phyloP scores from a whole-genome alignment of 371 early-diverging fungal species.

The Chytridium lagenaria region DNA sequence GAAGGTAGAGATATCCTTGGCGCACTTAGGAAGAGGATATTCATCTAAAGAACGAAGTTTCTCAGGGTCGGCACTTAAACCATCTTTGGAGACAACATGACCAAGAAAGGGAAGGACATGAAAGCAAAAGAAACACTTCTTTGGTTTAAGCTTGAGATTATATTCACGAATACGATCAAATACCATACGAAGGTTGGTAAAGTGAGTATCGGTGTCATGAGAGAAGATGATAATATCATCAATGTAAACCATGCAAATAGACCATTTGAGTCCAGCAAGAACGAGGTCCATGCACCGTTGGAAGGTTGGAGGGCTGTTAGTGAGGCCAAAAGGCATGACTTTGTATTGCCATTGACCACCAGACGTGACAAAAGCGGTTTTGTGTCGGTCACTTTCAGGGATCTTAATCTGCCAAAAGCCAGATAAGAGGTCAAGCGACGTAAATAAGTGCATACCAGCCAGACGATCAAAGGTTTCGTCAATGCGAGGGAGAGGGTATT shows the following conservation, averaged over 20 bases:
- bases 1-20: conserved; percentile 54
- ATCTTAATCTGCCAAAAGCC: conserved; percentile 33
- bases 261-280: conserved; percentile 39
- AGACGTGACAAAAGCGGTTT: conserved; percentile 44
- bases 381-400: conserved; percentile 20
- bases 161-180: conserved; percentile 43
- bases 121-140: conserved; percentile 44
- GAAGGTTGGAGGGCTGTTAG: conserved; percentile 56
- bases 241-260: conserved; percentile 44
- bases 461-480: conserved; percentile 21
- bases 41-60: conserved; percentile 51
- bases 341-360: conserved; percentile 54
- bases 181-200: conserved; percentile 39
- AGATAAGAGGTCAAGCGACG: conserved; percentile 17
- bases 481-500: conserved; percentile 22
- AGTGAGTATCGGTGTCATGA: conserved; percentile 43
- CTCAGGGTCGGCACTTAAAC: conserved; percentile 46
- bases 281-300: conserved; percentile 54
- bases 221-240: conserved; percentile 60
- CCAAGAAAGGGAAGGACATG: conserved; percentile 5
- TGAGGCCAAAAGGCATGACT: conserved; percentile 60
- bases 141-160: conserved; percentile 44
- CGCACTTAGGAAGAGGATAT: conserved; percentile 44
- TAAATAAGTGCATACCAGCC: conserved; percentile 8
- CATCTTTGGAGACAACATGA: conserved; percentile 19